phyloP scores from a whole-genome alignment of 306 rosid species.

The Herpetospermum pedunculosum region DNA sequence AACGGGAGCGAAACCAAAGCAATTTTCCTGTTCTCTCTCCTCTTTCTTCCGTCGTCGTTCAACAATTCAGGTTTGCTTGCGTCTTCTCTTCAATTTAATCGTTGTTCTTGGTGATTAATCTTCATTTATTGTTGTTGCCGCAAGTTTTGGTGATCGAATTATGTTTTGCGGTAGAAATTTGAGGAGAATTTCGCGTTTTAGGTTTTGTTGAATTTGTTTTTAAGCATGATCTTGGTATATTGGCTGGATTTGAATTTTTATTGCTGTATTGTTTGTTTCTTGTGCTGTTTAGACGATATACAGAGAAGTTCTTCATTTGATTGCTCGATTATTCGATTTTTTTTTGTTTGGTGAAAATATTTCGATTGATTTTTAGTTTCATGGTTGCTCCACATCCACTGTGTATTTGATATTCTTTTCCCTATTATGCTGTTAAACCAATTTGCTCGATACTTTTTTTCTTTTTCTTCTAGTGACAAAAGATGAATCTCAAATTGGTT shows the following conservation, averaged over 20 bases:
- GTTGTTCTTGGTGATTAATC: neutral
- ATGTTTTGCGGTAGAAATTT: neutral
- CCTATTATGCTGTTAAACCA: neutral
- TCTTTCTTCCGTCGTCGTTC: neutral
- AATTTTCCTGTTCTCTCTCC: neutral
- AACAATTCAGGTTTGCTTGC: neutral
- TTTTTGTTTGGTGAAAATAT: neutral
- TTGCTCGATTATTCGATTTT: neutral
- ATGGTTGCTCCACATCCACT: too few species aligned
- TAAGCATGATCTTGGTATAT: neutral
- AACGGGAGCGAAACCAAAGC: neutral
- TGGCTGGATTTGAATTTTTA: neutral
- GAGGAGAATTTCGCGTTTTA: neutral
- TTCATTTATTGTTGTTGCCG: neutral
- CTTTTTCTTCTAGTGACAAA: neutral
- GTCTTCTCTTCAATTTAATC: neutral
- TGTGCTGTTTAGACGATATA: neutral
- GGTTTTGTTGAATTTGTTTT: neutral
- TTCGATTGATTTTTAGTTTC: neutral
- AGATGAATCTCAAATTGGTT: neutral
- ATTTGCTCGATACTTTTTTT: neutral
- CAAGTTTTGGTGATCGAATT: neutral
- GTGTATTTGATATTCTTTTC: neutral
- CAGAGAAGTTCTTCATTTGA: neutral
- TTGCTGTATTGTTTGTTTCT: neutral